These are phyloP conservation scores for Cenococcum geophilum DNA, from an alignment of 495 filamentous ascomycete species.

Conservation along the genomic window DNA sequence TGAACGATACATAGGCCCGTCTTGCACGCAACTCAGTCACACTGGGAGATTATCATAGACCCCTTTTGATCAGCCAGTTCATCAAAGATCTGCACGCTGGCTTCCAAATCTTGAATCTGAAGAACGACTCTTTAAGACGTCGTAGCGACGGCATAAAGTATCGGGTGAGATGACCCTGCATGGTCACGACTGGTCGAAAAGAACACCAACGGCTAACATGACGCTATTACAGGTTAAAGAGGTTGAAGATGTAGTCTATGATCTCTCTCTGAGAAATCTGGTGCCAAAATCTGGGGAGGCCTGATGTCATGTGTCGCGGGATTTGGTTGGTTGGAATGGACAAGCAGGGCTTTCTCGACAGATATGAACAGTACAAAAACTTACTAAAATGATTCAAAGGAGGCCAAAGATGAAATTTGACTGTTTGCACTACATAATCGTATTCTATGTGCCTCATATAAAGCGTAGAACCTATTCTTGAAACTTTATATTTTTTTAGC, in stretches of 20 bases:
- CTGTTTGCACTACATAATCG: no score
- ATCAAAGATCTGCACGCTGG: constrained; percentile 93
- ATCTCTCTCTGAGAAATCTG: constrained; percentile 79
- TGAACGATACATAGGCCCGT: constrained; percentile 49
- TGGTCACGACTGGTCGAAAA: neutral
- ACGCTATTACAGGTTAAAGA: constrained; percentile 63
- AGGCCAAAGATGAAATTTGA: no score
- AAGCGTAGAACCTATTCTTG: no score
- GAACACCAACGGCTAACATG: neutral
- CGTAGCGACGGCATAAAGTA: constrained; percentile 94
- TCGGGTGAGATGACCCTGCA: constrained; percentile 49
- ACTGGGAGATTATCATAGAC: constrained; percentile 76
- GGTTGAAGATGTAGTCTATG: constrained; percentile 96
- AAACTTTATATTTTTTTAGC: no score
- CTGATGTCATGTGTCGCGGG: neutral
- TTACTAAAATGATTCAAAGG: neutral
- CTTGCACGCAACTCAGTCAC: constrained; percentile 96
- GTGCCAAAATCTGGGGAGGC: constrained; percentile 45
- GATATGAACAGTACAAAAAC: neutral
- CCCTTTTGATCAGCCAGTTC: constrained; percentile 79
- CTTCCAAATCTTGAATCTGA: constrained; percentile 93
- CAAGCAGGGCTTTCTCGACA: neutral
- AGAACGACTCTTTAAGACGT: constrained; percentile 86
- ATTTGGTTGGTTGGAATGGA: neutral
- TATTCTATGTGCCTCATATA: no score